phyloP scores from a whole-genome alignment of 208 protist species.

The Crithidia brevicula region DNA sequence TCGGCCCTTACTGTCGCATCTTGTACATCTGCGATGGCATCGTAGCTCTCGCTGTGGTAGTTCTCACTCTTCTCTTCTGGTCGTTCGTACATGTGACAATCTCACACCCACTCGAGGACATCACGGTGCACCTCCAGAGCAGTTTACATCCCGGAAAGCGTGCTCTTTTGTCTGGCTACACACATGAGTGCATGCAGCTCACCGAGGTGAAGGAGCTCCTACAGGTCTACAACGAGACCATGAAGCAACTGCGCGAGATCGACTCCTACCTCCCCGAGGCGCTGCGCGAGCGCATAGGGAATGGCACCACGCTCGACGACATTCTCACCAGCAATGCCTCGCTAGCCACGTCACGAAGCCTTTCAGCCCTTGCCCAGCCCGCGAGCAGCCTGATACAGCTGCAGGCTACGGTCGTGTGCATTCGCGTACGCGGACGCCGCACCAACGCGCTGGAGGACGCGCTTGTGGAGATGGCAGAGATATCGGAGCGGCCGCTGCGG shows the following conservation, averaged over 20 bases:
- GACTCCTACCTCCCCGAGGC: conserved; percentile 21
- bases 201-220: conserved; percentile 18
- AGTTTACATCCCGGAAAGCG: background rate
- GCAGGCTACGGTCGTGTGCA: background rate
- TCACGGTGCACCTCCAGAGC: background rate
- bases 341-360: no score
- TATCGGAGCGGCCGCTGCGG: background rate
- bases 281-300: background rate
- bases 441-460: background rate
- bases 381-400: background rate
- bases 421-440: background rate
- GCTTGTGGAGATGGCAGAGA: background rate
- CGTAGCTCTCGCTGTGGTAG: background rate
- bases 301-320: no score
- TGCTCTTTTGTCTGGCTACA: background rate
- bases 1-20: background rate
- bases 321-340: no score
- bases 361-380: no score
- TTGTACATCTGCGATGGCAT: background rate
- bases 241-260: conserved; percentile 22
- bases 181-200: background rate
- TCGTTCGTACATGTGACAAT: conserved; percentile 3
- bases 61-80: conserved; percentile 8
- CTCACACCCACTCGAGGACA: conserved; percentile 2
- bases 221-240: conserved; percentile 18